phyloP scores from a whole-genome alignment of 208 protist species.

The Trypanosoma caninum region DNA sequence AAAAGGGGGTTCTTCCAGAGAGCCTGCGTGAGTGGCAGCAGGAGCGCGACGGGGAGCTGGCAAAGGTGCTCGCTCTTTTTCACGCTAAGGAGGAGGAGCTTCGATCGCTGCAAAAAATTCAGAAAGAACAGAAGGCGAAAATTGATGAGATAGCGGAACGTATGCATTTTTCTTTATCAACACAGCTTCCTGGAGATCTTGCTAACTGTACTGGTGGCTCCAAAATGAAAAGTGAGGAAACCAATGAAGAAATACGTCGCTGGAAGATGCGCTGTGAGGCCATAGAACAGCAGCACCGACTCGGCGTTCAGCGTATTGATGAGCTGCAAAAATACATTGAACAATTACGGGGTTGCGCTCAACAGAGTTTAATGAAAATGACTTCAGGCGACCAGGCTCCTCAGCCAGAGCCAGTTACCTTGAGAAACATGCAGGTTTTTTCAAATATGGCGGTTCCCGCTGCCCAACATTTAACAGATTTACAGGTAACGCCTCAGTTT shows the following conservation, averaged over 20 bases:
- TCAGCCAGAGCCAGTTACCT: neutral
- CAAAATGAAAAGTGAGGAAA: neutral
- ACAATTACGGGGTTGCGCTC: conserved; percentile 24
- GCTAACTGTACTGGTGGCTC: neutral
- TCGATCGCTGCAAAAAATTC: conserved; percentile 2
- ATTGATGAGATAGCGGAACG: conserved; percentile 3
- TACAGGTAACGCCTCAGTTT: neutral
- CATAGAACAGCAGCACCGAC: conserved; percentile 22
- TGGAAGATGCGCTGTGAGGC: conserved; percentile 16
- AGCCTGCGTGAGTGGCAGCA: neutral
- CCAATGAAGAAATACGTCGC: conserved; percentile 14
- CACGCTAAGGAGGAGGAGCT: conserved; percentile 16
- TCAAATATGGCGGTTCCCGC: no score
- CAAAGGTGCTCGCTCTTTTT: neutral
- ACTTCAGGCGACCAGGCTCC: neutral
- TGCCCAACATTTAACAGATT: no score
- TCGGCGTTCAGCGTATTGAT: conserved; percentile 16
- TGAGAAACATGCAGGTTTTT: conserved; percentile 17
- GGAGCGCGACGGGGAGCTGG: neutral
- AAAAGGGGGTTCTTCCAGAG: neutral
- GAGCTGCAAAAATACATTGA: conserved; percentile 37
- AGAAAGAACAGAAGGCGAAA: conserved; percentile 10
- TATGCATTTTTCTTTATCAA: neutral
- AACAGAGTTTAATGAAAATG: conserved; percentile 19
- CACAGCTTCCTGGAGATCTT: neutral